phyloP scores from a whole-genome alignment of 169 alveolate species.

The Plasmodium gonderi region DNA sequence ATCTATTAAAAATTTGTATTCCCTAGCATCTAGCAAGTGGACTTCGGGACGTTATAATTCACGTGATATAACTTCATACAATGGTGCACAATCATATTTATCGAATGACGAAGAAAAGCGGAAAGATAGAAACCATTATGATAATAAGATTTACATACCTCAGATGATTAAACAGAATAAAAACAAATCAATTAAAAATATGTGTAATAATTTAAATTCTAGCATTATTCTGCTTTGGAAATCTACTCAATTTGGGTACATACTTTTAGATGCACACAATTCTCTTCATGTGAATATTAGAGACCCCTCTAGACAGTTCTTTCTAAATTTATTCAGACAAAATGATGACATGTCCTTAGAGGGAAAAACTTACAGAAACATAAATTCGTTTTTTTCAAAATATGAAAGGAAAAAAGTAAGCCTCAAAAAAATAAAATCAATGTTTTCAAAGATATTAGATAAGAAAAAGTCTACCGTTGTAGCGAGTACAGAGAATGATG shows the following conservation, averaged over 20 bases:
- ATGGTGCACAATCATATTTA: not conserved
- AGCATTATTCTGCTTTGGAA: constrained; percentile 44
- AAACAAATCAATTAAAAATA: constrained; percentile 1
- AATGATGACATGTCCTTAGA: not conserved
- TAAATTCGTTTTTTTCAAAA: not conserved
- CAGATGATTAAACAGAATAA: not conserved
- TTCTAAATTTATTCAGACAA: constrained; percentile 10
- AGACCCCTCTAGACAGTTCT: constrained; percentile 23
- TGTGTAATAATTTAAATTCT: not conserved
- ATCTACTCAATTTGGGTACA: constrained; percentile 39
- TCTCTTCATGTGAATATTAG: constrained; percentile 21
- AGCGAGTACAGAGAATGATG: not conserved
- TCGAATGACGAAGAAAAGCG: not conserved
- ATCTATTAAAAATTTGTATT: constrained; percentile 2
- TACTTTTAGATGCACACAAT: constrained; percentile 15
- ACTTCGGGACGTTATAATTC: not conserved
- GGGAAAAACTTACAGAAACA: not conserved
- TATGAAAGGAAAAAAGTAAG: not conserved
- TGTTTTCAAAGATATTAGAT: constrained; percentile 13
- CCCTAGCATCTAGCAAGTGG: constrained; percentile 8
- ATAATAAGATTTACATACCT: not conserved
- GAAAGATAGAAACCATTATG: not conserved
- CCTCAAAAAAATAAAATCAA: constrained; percentile 29
- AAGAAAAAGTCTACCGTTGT: not conserved
- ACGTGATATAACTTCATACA: not conserved